Evolutionary conservation across 2,329 filamentous ascomycete species (phyloP).

Genomic region (Alternaria triticimaculans): DNA sequence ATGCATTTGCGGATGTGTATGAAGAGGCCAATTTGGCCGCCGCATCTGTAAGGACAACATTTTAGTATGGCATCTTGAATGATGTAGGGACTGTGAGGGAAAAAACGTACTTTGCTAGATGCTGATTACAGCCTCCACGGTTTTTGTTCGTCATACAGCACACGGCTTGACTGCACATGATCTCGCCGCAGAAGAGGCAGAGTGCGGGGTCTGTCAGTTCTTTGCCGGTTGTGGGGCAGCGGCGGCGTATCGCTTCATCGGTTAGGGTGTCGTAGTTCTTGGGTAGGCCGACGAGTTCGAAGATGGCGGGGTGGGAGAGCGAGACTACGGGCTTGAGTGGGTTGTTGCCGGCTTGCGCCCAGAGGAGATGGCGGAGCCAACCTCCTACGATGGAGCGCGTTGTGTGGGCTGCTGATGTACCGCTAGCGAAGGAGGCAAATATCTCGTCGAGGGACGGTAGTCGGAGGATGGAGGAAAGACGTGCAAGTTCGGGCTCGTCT

Average conservation of each 20-base stretch:
- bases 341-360: constrained; percentile 46
- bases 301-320: constrained; percentile 85
- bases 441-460: constrained; percentile 82
- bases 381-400: constrained; percentile 63
- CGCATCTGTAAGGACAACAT: constrained; percentile 67
- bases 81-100: constrained; percentile 17
- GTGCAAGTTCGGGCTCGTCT: constrained; percentile 78
- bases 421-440: constrained; percentile 63
- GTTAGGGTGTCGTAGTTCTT: constrained; percentile 92
- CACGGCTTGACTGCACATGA: constrained; percentile 92
- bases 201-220: constrained; percentile 90
- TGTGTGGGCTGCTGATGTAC: constrained; percentile 35
- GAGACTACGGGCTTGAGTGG: constrained; percentile 55
- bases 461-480: constrained; percentile 76
- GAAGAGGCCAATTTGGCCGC: constrained; percentile 88
- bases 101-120: constrained; percentile 76
- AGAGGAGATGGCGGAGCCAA: constrained; percentile 74
- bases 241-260: constrained; percentile 83
- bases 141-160: constrained; percentile 78
- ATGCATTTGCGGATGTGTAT: constrained; percentile 97
- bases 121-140: constrained; percentile 76
- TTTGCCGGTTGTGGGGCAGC: constrained; percentile 88
- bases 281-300: constrained; percentile 90
- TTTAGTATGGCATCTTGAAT: constrained; percentile 1
- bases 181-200: constrained; percentile 94